Evolutionary conservation across 2,329 filamentous ascomycete genomes (phyloP).

Genomic region (Ophiosphaerella narmari): DNA sequence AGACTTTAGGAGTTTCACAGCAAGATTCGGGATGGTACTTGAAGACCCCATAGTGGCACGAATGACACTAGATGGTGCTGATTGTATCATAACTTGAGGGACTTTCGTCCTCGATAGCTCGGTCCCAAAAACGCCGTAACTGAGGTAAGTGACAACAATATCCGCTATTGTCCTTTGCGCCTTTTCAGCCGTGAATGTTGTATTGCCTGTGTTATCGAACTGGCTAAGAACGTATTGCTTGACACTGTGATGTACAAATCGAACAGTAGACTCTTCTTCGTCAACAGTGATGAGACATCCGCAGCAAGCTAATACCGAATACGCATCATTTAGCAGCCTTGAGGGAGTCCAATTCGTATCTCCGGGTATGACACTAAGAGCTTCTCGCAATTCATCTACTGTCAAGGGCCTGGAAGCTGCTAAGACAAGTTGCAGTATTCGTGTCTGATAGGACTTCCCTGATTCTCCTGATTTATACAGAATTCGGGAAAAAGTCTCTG

Average conservation of each 20-base stretch:
- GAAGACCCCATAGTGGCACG: slow-evolving; percentile 7
- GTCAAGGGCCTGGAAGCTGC: slow-evolving; percentile 38
- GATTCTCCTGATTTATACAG: neutral
- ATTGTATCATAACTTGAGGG: slow-evolving; percentile 2
- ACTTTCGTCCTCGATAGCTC: slow-evolving; percentile 9
- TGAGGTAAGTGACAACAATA: slow-evolving; percentile 25
- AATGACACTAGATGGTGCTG: slow-evolving; percentile 13
- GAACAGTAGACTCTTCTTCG: slow-evolving; percentile 27
- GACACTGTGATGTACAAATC: slow-evolving; percentile 12
- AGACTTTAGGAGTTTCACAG: slow-evolving; percentile 9
- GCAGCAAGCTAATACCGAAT: slow-evolving; percentile 17
- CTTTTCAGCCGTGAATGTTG: neutral
- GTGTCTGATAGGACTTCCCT: slow-evolving; percentile 4
- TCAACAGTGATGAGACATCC: slow-evolving; percentile 25
- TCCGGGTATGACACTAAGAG: slow-evolving; percentile 44
- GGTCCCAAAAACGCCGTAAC: slow-evolving; percentile 22
- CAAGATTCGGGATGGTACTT: slow-evolving; percentile 5
- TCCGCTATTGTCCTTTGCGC: slow-evolving; percentile 19
- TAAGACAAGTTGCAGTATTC: slow-evolving; percentile 36
- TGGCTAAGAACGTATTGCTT: no score
- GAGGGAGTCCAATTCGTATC: slow-evolving; percentile 18
- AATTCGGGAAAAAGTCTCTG: no score
- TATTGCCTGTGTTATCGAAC: no score
- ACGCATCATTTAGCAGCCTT: slow-evolving; percentile 15
- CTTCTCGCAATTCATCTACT: slow-evolving; percentile 45